phyloP scores from a whole-genome alignment of 2,329 filamentous ascomycete genomes.

The Phyllosticta citribraziliensis region DNA sequence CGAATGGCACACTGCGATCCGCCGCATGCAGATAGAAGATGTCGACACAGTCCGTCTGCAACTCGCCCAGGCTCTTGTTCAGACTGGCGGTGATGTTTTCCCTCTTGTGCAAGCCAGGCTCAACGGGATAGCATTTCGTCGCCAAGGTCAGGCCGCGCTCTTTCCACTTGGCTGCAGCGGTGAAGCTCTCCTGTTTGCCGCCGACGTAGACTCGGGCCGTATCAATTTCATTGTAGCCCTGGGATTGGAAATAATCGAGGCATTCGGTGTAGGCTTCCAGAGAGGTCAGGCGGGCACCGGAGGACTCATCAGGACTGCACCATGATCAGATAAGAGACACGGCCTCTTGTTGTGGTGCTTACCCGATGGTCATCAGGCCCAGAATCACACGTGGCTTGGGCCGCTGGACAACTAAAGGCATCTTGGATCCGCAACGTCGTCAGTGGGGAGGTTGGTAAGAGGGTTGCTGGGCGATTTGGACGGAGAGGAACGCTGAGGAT shows the following conservation, averaged over 20 bases:
- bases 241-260: slow-evolving; percentile 65
- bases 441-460: not conserved
- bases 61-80: slow-evolving; percentile 58
- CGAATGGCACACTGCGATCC: slow-evolving; percentile 45
- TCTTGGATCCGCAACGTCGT: slow-evolving; percentile 13
- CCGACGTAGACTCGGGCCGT: slow-evolving; percentile 68
- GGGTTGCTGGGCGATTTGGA: not conserved
- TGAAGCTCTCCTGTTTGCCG: slow-evolving; percentile 69
- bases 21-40: slow-evolving; percentile 71
- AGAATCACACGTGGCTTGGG: slow-evolving; percentile 64
- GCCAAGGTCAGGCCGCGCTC: slow-evolving; percentile 67
- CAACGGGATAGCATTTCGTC: slow-evolving; percentile 63
- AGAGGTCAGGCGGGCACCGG: slow-evolving; percentile 63
- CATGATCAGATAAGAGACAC: not conserved
- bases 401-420: slow-evolving; percentile 34
- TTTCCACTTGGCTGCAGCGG: slow-evolving; percentile 65
- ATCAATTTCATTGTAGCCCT: slow-evolving; percentile 77
- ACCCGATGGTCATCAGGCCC: slow-evolving; percentile 76
- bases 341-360: slow-evolving; percentile 10
- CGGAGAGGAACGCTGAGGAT: not conserved
- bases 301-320: slow-evolving; percentile 42
- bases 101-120: slow-evolving; percentile 50
- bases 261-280: slow-evolving; percentile 60
- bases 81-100: slow-evolving; percentile 39
- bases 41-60: slow-evolving; percentile 65